These are phyloP conservation scores for Acacia pycnantha DNA, from an alignment of 331 rosid genomes.

Conservation along the genomic window DNA sequence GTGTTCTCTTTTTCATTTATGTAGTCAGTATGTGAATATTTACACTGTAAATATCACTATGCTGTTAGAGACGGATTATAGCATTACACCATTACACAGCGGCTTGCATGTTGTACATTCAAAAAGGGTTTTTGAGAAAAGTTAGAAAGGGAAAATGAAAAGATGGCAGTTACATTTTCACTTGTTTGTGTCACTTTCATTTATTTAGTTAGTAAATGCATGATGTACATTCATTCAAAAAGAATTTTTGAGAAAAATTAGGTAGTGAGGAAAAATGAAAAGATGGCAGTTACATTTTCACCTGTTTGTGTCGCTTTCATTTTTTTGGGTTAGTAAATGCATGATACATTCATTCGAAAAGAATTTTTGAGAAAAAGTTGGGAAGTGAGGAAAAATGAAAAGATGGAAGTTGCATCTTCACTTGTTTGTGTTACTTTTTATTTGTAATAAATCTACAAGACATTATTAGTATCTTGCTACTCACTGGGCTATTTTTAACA, in stretches of 20 bases:
- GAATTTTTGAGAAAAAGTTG: too few species aligned
- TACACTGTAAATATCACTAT: background rate
- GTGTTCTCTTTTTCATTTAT: background rate
- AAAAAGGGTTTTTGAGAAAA: background rate
- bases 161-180: background rate
- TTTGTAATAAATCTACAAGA: too few species aligned
- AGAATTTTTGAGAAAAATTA: background rate
- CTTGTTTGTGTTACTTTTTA: too few species aligned
- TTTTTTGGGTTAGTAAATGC: too few species aligned
- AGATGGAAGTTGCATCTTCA: too few species aligned
- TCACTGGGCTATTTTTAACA: too few species aligned
- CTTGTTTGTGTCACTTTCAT: background rate
- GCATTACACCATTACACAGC: background rate
- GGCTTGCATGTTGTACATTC: background rate
- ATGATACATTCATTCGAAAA: too few species aligned
- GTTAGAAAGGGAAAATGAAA: background rate
- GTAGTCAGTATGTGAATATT: background rate
- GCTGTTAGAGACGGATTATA: background rate
- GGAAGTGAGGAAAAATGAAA: too few species aligned
- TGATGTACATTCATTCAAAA: background rate
- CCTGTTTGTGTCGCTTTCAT: background rate
- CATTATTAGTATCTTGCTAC: too few species aligned
- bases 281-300: background rate
- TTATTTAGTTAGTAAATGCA: background rate
- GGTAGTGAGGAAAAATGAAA: background rate